These are phyloP conservation scores for Prunus davidiana DNA, from an alignment of 306 rosid genomes.

Conservation along the genomic window DNA sequence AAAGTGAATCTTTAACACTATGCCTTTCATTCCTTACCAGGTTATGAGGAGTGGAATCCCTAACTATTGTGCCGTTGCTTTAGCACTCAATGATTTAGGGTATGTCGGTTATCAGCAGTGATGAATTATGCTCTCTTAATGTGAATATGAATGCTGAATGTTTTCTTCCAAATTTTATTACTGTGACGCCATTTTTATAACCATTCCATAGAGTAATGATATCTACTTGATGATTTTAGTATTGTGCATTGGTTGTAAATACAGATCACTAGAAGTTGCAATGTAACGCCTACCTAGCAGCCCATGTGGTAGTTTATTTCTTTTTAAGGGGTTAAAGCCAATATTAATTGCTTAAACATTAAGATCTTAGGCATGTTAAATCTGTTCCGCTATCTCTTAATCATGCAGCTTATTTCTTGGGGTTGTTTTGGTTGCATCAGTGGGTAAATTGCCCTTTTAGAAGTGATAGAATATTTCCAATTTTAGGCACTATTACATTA, in stretches of 20 bases:
- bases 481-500: neutral
- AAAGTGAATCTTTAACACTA: neutral
- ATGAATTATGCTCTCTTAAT: neutral
- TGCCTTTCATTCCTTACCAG: conserved; percentile 35
- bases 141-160: neutral
- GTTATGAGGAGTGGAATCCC: conserved; percentile 95
- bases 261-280: neutral
- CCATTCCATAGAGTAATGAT: neutral
- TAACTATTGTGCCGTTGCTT: conserved; percentile 90
- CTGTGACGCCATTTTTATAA: neutral
- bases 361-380: neutral
- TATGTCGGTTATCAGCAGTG: conserved; percentile 32
- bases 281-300: neutral
- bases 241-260: neutral
- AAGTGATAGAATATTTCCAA: neutral
- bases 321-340: neutral
- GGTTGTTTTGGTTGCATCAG: neutral
- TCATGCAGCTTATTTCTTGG: neutral
- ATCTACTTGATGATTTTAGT: neutral
- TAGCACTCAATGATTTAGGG: conserved; percentile 89
- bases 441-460: neutral
- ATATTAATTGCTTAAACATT: neutral
- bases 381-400: neutral
- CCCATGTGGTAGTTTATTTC: neutral
- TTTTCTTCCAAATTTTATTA: neutral